A percentile compares a stretch with the other conserved stretches of the same genome.
Evolutionary conservation across 139 green algal genomes (phyloP).

Genomic region (Picochlorum sp.): DNA sequence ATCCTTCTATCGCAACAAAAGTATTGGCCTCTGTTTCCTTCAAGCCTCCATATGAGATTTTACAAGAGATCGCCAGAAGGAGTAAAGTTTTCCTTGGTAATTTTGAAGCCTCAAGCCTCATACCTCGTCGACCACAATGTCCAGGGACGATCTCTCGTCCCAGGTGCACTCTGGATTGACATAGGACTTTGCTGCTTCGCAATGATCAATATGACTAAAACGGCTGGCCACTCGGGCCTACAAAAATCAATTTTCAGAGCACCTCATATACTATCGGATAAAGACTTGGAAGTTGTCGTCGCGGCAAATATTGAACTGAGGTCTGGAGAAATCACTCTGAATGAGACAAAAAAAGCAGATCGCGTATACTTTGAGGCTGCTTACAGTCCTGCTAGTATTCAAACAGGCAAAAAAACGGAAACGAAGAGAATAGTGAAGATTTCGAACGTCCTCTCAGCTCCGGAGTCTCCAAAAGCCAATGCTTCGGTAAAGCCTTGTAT

Average conservation of each 20-base stretch:
- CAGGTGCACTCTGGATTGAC: constrained; percentile 22
- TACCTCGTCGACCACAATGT: constrained; percentile 23
- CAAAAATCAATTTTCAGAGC: constrained; percentile 9
- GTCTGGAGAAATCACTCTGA: neutral
- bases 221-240: neutral
- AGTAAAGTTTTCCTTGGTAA: too few relatives aligned
- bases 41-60: too few relatives aligned
- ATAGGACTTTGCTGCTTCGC: constrained; percentile 21
- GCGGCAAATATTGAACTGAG: neutral
- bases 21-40: too few relatives aligned
- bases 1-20: too few relatives aligned
- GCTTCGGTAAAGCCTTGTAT: too few relatives aligned
- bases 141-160: neutral
- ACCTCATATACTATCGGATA: constrained; percentile 15
- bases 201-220: neutral
- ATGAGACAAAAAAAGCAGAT: neutral
- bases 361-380: neutral
- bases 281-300: constrained; percentile 5
- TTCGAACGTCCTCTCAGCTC: too few relatives aligned
- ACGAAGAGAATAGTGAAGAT: too few relatives aligned
- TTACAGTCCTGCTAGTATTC: too few relatives aligned
- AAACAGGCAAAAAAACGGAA: neutral
- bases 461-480: too few relatives aligned
- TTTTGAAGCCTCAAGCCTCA: neutral
- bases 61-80: too few relatives aligned